Conservation (phyloP, 2,329 filamentous ascomycete species). For the Pseudogymnoascus sp. region DNA sequence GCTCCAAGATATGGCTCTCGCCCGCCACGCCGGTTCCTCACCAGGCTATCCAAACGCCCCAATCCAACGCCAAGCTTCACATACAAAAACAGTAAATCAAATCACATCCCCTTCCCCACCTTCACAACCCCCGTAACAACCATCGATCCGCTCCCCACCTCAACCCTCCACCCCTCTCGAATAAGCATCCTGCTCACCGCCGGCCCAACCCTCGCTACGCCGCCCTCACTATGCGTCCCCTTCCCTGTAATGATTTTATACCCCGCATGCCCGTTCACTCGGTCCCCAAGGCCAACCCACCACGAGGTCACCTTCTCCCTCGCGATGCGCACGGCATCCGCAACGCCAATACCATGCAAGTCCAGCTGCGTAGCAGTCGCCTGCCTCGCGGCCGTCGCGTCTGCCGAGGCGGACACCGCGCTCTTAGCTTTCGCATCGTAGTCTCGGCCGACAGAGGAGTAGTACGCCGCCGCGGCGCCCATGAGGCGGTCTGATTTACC, state of each 20-base stretch:
- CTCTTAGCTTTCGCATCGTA: constrained; percentile 50
- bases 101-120: constrained; percentile 11
- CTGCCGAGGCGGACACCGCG: constrained; percentile 60
- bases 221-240: constrained; percentile 70
- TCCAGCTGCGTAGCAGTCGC: constrained; percentile 59
- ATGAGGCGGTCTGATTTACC: constrained; percentile 66
- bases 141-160: constrained; percentile 63
- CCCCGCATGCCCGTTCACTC: constrained; percentile 38
- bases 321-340: constrained; percentile 74
- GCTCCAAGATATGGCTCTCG: neutral
- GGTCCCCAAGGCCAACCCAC: constrained; percentile 67
- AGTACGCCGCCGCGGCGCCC: constrained; percentile 68
- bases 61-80: neutral
- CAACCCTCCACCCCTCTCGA: constrained; percentile 75
- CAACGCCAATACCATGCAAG: constrained; percentile 75
- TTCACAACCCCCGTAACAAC: constrained; percentile 55
- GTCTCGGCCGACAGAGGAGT: constrained; percentile 63
- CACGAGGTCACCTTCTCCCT: constrained; percentile 59
- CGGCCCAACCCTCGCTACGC: constrained; percentile 67
- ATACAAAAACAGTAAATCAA: neutral
- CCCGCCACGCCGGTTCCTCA: neutral
- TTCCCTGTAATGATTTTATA: constrained; percentile 75
- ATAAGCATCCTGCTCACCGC: constrained; percentile 71
- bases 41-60: neutral
- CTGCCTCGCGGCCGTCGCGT: constrained; percentile 60